Evolutionary conservation across 768 basidiomycete species (phyloP), one percentile per base, ranked within the genome.

Genomic region (Lyophyllum atratum): DNA sequence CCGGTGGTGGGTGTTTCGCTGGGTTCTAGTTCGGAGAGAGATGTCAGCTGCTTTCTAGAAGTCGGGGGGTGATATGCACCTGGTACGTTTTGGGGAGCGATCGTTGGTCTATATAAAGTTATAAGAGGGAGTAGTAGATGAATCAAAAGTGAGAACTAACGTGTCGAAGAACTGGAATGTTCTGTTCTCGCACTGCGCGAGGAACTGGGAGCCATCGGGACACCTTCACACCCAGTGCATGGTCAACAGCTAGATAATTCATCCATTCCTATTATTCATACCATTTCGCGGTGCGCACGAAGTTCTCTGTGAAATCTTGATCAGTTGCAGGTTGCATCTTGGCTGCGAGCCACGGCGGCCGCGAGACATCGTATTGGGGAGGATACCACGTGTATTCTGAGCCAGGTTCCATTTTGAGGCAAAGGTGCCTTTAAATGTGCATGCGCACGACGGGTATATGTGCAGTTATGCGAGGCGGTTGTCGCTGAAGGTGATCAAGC

Each of bases 151-250:
- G 24, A 48, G 5, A 28, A 59, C 82, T 64, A 52, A 87, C 88
- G 76, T 58, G 28, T 76, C 58, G 43, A 84, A 81, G 22, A 84
- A 63, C 40, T 87, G 84, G 42, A 92, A 79, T 0, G 79, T 76
- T 22, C 87, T 73, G 61, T 92, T 84, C 69, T 96, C 93, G 61
- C 85, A 87, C 34, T 88, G 84, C 0, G 83, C 76, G 11, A 96
- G 77, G 0, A 87, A 71, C 14, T 76, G 78, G 2, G 86, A 84
- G 0, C 91, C 92, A 63, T 95, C 92, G 12, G 84, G 80, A 61
- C 83, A 90, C 87, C 92, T 95, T 2, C 8, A 19, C 10, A 49
- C 31, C 17, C 15, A 33, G 54, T 21, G 24, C 8, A 39, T 25
- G 49, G 25, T 29, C 52, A n/a, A n/a, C n/a, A n/a, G n/a, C n/a